Evolutionary conservation across 495 filamentous ascomycete species (phyloP).

Genomic region (Parmelia sp.): DNA sequence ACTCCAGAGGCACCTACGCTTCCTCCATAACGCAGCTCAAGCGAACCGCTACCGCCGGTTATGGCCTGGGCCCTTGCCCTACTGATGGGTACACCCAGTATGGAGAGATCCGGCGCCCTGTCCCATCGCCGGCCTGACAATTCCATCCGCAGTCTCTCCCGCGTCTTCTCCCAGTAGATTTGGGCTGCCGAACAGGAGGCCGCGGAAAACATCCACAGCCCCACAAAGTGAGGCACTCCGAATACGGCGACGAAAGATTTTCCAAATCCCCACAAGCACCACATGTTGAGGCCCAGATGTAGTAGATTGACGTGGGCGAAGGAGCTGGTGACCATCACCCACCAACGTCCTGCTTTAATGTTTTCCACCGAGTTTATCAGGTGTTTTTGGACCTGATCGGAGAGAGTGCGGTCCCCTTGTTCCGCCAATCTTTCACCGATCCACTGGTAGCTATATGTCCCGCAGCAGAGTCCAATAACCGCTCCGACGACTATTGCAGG

Average conservation of each 20-base stretch:
- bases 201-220: slow-evolving; percentile 7
- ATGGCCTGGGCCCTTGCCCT: not conserved
- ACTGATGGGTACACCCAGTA: not conserved
- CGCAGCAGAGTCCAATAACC: slow-evolving; percentile 11
- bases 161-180: not conserved
- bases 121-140: not conserved
- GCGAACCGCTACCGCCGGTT: not conserved
- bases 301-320: slow-evolving; percentile 6
- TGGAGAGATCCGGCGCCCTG: not conserved
- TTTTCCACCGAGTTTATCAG: slow-evolving; percentile 11
- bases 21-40: not conserved
- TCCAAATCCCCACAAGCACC: slow-evolving; percentile 8
- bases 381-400: slow-evolving; percentile 4
- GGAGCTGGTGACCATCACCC: slow-evolving; percentile 15
- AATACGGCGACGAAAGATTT: not conserved
- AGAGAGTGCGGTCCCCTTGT: not conserved
- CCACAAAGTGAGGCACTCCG: slow-evolving; percentile 1
- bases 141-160: not conserved
- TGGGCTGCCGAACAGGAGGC: not conserved
- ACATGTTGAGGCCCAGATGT: slow-evolving; percentile 18
- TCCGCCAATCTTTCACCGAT: not conserved
- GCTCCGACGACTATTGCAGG: not conserved
- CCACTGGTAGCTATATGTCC: not conserved
- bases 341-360: slow-evolving; percentile 14
- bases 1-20: not conserved